Evolutionary conservation across 345 rosid species (phyloP), one percentile per base, ranked within the genome.

Genomic region (Eucalyptus regnans): DNA sequence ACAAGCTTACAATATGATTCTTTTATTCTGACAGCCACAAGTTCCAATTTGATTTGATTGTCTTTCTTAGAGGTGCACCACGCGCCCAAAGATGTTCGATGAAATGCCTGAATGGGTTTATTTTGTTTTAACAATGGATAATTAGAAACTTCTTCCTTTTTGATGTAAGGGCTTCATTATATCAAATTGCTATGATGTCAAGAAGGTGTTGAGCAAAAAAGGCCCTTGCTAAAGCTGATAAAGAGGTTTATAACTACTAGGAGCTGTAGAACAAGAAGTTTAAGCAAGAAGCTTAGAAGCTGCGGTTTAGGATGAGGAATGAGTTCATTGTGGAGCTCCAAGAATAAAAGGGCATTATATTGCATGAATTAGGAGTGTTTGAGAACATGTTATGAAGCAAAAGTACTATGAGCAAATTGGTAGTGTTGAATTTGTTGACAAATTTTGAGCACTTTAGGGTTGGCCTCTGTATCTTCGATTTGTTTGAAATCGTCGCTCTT

Each of bases 291-390:
- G 94, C 94, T 51, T 94, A 94, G 89, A 96, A 97, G 92, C 87
- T 95, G 86, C 97, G 96, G 95, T 13, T 94, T 50, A 92, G 97
- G 92, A 98, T 96, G 96, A 95, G 98, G 92, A 95, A 94, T 89
- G 98, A 95, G 15, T 98, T 95, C 71, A 88, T 95, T 20, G 93
- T 92, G 86, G 98, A 98, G 92, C 96, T 96, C 90, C 95, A 94
- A 89, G 97, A 94, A 88, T 17, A 95, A 96, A 91, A 97, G 97
- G 48, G 56, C 93, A 93, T 88, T 94, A 95, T 91, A 90, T 95
- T 87, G 97, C 92, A 68, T 94, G 89, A 90, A 68, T 33, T 46
- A 48, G 48, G 49, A 43, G 50, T 41, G 49, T 41, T 41, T 5
- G 86, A 12, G 52, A 29, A 23, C 51, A 44, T 27, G 18, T 16